A percentile compares a stretch with the other conserved stretches of the same genome.
These are phyloP conservation scores for Tephrocybe rancida DNA, from an alignment of 768 basidiomycete species.

Conservation along the genomic window DNA sequence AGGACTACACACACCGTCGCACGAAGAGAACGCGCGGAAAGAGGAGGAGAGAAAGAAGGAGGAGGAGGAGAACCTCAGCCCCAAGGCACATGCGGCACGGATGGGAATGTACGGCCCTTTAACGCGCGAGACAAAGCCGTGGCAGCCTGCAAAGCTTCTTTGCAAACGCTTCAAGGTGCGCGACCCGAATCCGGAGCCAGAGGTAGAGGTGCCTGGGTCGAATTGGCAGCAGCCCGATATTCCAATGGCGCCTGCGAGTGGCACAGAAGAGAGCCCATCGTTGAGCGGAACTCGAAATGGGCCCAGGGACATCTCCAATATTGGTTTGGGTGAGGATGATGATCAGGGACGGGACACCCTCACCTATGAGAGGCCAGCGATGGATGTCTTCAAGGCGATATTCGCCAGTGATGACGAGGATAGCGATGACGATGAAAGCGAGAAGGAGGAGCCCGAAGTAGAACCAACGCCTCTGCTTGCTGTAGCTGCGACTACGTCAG, in stretches of 20 bases:
- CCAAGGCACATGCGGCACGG: slow-evolving; percentile 79
- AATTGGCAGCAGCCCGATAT: slow-evolving; percentile 18
- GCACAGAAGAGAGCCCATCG: slow-evolving; percentile 13
- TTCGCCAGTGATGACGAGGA: slow-evolving; percentile 96
- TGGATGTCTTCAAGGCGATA: slow-evolving; percentile 97
- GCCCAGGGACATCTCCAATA: slow-evolving; percentile 71
- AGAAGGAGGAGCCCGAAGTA: slow-evolving; percentile 26
- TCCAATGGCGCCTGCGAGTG: slow-evolving; percentile 7
- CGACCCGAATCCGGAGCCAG: slow-evolving; percentile 73
- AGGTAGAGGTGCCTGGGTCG: slow-evolving; percentile 35
- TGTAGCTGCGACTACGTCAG: slow-evolving; percentile 13
- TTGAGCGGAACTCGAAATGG: slow-evolving; percentile 21
- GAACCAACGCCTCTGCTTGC: slow-evolving; percentile 16
- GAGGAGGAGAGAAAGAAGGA: slow-evolving; percentile 42
- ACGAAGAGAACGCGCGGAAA: slow-evolving; percentile 45
- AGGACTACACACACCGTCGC: slow-evolving; percentile 66
- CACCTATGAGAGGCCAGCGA: slow-evolving; percentile 84
- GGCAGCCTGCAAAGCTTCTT: slow-evolving; percentile 83
- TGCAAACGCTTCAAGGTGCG: slow-evolving; percentile 95
- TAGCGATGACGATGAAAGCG: slow-evolving; percentile 66
- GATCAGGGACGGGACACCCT: slow-evolving; percentile 85
- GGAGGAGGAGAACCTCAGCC: slow-evolving; percentile 64
- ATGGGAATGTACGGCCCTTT: slow-evolving; percentile 89
- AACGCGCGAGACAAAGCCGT: slow-evolving; percentile 74
- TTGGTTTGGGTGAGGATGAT: slow-evolving; percentile 93